These are phyloP conservation scores for Edaphochlamys debaryana DNA, from an alignment of 139 green algal species.

Conservation along the genomic window DNA sequence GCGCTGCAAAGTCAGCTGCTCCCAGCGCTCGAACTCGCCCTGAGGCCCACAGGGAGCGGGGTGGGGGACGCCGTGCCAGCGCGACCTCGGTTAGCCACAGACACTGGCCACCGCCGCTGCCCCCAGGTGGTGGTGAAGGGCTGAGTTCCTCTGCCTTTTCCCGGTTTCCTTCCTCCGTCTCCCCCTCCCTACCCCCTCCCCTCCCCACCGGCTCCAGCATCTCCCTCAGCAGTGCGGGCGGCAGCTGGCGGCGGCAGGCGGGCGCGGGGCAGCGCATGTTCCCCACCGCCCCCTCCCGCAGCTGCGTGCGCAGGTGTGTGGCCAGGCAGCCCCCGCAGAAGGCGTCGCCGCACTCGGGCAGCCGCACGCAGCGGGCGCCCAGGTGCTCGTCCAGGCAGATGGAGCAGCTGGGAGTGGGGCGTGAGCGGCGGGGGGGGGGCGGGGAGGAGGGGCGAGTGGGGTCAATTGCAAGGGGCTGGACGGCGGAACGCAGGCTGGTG, in stretches of 20 bases:
- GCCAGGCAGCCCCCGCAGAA: constrained; percentile 83
- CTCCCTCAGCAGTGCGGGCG: constrained; percentile 44
- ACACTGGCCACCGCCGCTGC: too few species aligned
- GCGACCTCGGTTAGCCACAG: too few species aligned
- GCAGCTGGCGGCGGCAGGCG: constrained; percentile 65
- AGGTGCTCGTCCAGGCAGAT: constrained; percentile 78
- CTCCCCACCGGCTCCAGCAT: constrained; percentile 35
- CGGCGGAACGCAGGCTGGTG: background rate
- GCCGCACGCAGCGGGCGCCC: constrained; percentile 62
- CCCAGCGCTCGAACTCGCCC: constrained; percentile 67
- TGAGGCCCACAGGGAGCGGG: background rate
- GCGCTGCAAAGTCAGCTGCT: constrained; percentile 78
- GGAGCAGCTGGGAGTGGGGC: constrained; percentile 55
- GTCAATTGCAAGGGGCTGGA: too few species aligned
- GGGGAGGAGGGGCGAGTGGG: background rate
- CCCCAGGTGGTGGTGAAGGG: too few species aligned
- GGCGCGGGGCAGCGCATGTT: constrained; percentile 76
- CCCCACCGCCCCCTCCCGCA: constrained; percentile 72
- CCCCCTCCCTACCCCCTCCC: background rate
- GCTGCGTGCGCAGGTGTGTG: constrained; percentile 52
- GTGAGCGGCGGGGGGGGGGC: constrained; percentile 42
- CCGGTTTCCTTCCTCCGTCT: too few species aligned
- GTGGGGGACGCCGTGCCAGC: too few species aligned
- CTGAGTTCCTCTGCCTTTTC: too few species aligned
- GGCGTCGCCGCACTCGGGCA: constrained; percentile 74